Percentiles rank a stretch among this genome's conserved stretches.
These are phyloP conservation scores for Climacium dendroides DNA, from an alignment of 225 moss, liverwort and hornwort genomes.

Conservation along the genomic window DNA sequence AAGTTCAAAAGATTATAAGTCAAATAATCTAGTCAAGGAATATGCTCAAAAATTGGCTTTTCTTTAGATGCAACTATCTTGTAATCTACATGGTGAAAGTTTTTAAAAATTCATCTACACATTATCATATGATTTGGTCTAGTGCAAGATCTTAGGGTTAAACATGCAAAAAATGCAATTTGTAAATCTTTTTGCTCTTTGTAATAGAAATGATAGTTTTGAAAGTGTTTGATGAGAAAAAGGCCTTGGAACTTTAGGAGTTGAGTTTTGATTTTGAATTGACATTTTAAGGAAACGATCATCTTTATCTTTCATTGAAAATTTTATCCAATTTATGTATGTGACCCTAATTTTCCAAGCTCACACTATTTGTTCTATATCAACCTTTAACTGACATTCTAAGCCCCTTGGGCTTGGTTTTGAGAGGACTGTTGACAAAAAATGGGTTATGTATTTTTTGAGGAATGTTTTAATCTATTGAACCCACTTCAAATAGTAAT, in stretches of 20 bases:
- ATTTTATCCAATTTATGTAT: neutral
- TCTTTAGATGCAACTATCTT: neutral
- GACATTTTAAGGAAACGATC: neutral
- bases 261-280: neutral
- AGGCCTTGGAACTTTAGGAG: no score
- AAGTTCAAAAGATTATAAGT: neutral
- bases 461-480: no score
- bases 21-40: neutral
- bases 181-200: neutral
- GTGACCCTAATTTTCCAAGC: neutral
- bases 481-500: no score
- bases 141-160: neutral
- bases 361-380: neutral
- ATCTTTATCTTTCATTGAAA: rapidly evolving
- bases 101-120: neutral
- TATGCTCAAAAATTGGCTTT: neutral
- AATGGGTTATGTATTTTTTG: no score
- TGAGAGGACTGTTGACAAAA: no score
- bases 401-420: no score
- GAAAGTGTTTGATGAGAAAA: no score
- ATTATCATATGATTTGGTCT: neutral
- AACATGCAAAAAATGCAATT: neutral
- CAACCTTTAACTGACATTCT: no score
- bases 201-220: neutral
- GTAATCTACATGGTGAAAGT: neutral